phyloP scores from a whole-genome alignment of 176 grass and related monocot species.

The Bromus sterilis region DNA sequence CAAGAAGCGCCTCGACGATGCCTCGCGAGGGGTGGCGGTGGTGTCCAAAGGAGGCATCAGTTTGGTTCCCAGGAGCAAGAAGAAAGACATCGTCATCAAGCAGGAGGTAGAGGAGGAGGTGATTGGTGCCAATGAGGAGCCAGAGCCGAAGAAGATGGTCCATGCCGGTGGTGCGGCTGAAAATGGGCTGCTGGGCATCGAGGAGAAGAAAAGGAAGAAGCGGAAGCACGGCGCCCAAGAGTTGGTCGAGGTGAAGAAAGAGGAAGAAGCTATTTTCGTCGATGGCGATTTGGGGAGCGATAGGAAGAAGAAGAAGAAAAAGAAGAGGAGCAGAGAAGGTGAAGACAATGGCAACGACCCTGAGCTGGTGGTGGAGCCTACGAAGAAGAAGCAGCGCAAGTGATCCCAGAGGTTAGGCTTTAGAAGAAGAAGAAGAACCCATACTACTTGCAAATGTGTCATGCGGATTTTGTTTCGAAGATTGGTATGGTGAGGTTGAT shows the following conservation, averaged over 20 bases:
- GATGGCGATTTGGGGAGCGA: neutral
- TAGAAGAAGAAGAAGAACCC: neutral
- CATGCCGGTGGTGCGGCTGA: neutral
- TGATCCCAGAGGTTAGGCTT: neutral
- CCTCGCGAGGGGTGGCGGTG: neutral
- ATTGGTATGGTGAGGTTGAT: constrained; percentile 12
- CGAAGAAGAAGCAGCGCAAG: constrained; percentile 36
- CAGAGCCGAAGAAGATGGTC: neutral
- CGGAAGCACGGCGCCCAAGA: neutral
- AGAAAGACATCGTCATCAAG: neutral
- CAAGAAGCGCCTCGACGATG: neutral
- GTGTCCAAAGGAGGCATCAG: neutral
- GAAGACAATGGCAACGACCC: neutral
- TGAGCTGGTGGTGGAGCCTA: neutral
- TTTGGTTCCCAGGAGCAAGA: neutral
- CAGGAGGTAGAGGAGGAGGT: neutral
- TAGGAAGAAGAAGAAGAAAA: constrained; percentile 21
- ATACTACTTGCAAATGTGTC: neutral
- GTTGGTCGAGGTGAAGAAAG: neutral
- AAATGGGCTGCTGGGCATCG: neutral
- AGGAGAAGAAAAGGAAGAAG: neutral
- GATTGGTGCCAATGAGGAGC: neutral
- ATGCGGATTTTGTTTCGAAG: neutral
- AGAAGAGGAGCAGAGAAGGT: constrained; percentile 6
- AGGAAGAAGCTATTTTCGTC: neutral